Percentiles rank a stretch among this genome's conserved stretches.
phyloP scores from a whole-genome alignment of 1,284 basidiomycete species.

The Afroboletus lepidellus region DNA sequence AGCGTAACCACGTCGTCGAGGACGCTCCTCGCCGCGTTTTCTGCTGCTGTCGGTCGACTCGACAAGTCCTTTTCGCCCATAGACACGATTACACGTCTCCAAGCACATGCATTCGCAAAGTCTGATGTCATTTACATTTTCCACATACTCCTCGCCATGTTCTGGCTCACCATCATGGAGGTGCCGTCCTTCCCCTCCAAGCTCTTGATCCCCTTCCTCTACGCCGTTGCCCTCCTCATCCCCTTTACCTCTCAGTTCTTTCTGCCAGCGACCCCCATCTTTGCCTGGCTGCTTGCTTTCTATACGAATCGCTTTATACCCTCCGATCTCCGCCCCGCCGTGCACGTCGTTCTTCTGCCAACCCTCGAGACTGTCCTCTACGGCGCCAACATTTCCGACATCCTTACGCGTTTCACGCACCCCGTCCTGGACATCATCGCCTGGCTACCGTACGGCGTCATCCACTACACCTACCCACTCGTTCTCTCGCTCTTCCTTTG shows the following conservation, averaged over 20 bases:
- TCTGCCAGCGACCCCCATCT: constrained; percentile 84
- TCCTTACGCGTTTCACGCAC: constrained; percentile 92
- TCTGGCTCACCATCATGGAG: constrained; percentile 81
- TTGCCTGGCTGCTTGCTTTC: constrained; percentile 83
- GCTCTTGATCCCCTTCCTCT: constrained; percentile 77
- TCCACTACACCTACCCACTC: constrained; percentile 86
- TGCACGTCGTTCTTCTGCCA: constrained; percentile 91
- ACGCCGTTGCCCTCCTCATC: constrained; percentile 67
- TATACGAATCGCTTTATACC: constrained; percentile 89
- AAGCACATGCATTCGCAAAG: constrained; percentile 57
- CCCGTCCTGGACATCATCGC: constrained; percentile 90
- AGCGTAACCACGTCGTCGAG: constrained; percentile 2
- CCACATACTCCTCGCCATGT: constrained; percentile 63
- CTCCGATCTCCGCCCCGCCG: constrained; percentile 67
- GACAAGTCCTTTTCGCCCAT: constrained; percentile 76
- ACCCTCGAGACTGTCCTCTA: constrained; percentile 94
- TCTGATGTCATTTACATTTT: constrained; percentile 65
- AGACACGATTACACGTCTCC: constrained; percentile 65
- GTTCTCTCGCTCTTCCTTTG: constrained; percentile 77
- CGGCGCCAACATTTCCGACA: constrained; percentile 95
- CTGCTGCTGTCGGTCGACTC: constrained; percentile 62
- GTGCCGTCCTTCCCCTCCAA: constrained; percentile 73
- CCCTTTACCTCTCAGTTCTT: constrained; percentile 94
- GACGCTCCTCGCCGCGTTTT: constrained; percentile 41
- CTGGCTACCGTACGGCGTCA: constrained; percentile 94